Evolutionary conservation across 495 filamentous ascomycete genomes (phyloP), one percentile per base, ranked within the genome.

Genomic region (Aspergillus affinis): DNA sequence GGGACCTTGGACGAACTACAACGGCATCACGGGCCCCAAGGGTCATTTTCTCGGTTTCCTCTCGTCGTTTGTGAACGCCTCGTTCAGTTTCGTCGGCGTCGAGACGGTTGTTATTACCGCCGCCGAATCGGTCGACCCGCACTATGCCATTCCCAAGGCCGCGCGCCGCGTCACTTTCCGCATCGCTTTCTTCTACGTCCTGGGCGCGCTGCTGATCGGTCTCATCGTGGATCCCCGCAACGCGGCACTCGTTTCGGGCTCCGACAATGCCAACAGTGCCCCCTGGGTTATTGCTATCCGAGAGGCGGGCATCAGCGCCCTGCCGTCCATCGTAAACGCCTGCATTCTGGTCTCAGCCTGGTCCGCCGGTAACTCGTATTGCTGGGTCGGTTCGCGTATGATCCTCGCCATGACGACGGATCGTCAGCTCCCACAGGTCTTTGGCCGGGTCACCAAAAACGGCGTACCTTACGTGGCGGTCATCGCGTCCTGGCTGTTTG

Each of bases 101-200:
- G 90, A 94, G 72, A 81, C 87, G 58, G 84, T 91, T 51, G 89
- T 86, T 59, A 84, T 96, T 29, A 88, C 92, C 0, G 91, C 90
- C 45, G 90, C 90, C 61, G 92, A 96, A 72, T 86, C 90, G 13
- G 81, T 81, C n/a, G 90, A 92, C 69, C 92, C 92, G 0, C 78
- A 85, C 57, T 84, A 83, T 61, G 86, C 88, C 27, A 87, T 96
- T 57, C 91, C 91, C 54, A 83, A 84, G 68, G 91, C 92, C 29
- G 87, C 87, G n/a, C 88, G 86, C 58, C 86, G 91, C 58, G 89
- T 91, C 50, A 93, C 94, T 70, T 91, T 88, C 78, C 89, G 92
- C 58, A 92, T 96, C 68, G 71, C 85, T 50, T 84, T 95, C 75
- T 95, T 96, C 80, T 96, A 94, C 70, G 68, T 82, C 55, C 65